Base-by-base conservation (phyloP, 2,329 filamentous ascomycete genomes). In the Pestalotiopsis sp. region DNA sequence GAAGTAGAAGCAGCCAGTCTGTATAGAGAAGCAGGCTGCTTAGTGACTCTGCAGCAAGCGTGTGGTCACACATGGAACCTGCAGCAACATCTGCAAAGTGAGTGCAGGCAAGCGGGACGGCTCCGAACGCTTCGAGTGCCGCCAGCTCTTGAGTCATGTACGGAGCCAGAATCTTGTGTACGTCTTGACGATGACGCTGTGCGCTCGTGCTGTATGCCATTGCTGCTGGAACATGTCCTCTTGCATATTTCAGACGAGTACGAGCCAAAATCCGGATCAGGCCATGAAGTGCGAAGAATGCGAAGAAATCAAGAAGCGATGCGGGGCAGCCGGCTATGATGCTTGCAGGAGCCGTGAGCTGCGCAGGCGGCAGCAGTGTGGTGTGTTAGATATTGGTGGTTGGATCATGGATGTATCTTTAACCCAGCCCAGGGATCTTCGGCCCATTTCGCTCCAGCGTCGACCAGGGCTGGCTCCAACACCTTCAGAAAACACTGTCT, bases 291-390 rank as follows among this genome's bases (percentile, higher is more conserved):
- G 64, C 49, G 49, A 52, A 45, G 20, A 65, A 59, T 11, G 45
- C 14, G 45, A 17, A n/a, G n/a, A 23, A 38, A 45, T 25, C 12
- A 38, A 45, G 52, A 59, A 67, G 52, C 31, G 65, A 59, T 39
- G 65, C 65, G 65, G 65, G 65, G 65, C 52, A 23, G 31, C 65
- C 52, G 65, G 56, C 65, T 67, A n/a, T 49, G n/a, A 39, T 59
- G 65, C 65, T 67, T 67, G 65, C 56, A 67, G 52, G 45, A 66
- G 65, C 65, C 65, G 65, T 67, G 36, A 38, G 23, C 36, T 52
- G 58, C 20, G 65, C 27, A 59, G 65, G 17, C 52, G 25, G 36
- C 45, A 52, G 45, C 45, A 20, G 9, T 52, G 45, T 52, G 45
- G 41, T 49, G n/a, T 14, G 41, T 49, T 14, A 14, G n/a, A 13